Conservation (phyloP, 202 grass and related monocot species). For the Digitaria exilis region DNA sequence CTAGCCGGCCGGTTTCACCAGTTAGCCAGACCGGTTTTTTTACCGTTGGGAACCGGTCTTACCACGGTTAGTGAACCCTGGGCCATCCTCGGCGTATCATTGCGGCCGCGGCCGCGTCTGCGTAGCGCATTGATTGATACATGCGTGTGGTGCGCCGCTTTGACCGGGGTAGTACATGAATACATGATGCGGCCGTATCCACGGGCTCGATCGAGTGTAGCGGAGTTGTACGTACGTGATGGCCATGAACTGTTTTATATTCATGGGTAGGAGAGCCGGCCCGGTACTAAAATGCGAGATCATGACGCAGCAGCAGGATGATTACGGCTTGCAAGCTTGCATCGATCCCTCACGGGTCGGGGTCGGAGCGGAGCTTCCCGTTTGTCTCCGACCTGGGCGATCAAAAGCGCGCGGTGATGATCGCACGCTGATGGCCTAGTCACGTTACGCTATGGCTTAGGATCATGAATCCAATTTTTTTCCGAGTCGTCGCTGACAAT, state of each 20-base stretch:
- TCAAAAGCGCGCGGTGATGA: not conserved
- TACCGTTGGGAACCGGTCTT: too few species aligned
- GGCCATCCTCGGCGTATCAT: slow-evolving; percentile 42
- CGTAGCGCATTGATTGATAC: slow-evolving; percentile 13
- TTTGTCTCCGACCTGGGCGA: not conserved
- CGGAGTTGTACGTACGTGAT: slow-evolving; percentile 16
- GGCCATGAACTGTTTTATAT: slow-evolving; percentile 39
- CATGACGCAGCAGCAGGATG: not conserved
- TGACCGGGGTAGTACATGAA: slow-evolving; percentile 16
- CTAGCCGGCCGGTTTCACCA: too few species aligned
- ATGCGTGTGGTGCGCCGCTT: slow-evolving; percentile 3
- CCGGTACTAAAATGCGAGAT: not conserved
- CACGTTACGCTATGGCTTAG: not conserved
- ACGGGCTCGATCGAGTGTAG: not conserved
- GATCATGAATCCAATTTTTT: not conserved
- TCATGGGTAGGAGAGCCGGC: not conserved
- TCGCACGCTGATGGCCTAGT: not conserved
- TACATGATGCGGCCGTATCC: slow-evolving; percentile 24
- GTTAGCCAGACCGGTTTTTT: too few species aligned
- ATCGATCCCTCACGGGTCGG: not conserved
- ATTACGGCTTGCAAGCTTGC: not conserved
- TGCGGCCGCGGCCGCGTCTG: not conserved
- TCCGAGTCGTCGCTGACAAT: not conserved
- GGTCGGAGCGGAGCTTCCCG: too few species aligned
- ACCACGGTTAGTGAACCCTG: too few species aligned